These are phyloP conservation scores for Blakeslea trispora DNA, from an alignment of 371 early-diverging fungal genomes.

Conservation along the genomic window DNA sequence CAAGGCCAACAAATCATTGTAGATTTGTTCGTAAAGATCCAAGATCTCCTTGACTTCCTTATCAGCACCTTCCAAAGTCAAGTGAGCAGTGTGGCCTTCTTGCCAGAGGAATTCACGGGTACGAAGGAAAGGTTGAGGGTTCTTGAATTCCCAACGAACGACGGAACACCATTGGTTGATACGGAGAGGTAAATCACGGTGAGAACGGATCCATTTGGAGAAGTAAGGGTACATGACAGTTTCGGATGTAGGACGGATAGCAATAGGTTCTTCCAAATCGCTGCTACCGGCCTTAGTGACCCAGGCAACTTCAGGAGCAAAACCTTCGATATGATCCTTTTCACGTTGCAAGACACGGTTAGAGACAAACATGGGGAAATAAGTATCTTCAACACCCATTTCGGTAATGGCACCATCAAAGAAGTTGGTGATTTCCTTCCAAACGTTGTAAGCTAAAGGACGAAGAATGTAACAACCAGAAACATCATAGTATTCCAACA, in stretches of 20 bases:
- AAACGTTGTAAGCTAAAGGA: constrained; percentile 97
- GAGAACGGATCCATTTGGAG: constrained; percentile 98
- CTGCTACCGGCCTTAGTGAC: constrained; percentile 97
- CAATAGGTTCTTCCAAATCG: constrained; percentile 97
- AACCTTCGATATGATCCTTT: constrained; percentile 99
- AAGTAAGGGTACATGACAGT: constrained; percentile 99
- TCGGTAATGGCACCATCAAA: constrained; percentile 92
- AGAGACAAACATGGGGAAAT: constrained; percentile 99
- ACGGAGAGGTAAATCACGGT: constrained; percentile 98
- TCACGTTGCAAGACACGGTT: constrained; percentile 92
- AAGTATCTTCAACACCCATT: constrained; percentile 96
- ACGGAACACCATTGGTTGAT: constrained; percentile 99
- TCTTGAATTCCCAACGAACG: constrained; percentile 99
- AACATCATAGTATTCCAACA: constrained; percentile 99
- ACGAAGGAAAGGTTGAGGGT: constrained; percentile 99
- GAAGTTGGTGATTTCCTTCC: constrained; percentile 96
- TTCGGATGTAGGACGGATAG: constrained; percentile 99
- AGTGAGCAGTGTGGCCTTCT: constrained; percentile 99
- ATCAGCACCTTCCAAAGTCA: constrained; percentile 92
- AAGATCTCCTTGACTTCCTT: constrained; percentile 92
- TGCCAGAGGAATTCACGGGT: constrained; percentile 99
- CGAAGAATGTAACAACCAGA: constrained; percentile 99
- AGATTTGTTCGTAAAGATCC: constrained; percentile 95
- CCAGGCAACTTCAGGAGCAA: constrained; percentile 99
- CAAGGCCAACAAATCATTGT: constrained; percentile 97